Evolutionary conservation across 2,329 filamentous ascomycete genomes (phyloP).

Genomic region (Apiospora pterosperma): DNA sequence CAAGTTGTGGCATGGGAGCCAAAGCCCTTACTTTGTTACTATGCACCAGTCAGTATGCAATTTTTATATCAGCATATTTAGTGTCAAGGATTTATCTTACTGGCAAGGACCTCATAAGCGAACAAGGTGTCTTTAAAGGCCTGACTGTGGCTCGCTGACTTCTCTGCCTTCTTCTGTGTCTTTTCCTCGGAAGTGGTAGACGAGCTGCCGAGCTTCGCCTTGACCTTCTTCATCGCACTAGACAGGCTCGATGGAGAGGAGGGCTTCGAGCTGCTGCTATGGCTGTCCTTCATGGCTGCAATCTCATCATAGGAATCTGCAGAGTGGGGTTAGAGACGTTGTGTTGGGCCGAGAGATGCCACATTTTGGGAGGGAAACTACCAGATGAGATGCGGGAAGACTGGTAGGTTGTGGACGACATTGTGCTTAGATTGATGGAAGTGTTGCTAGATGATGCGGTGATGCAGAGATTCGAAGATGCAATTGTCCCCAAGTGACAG

Average conservation of each 20-base stretch:
- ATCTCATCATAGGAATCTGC: not conserved
- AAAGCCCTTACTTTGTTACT: not conserved
- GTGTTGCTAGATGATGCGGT: not conserved
- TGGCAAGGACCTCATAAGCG: not conserved
- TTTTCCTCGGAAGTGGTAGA: not conserved
- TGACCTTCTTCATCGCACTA: not conserved
- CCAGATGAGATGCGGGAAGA: constrained; percentile 1
- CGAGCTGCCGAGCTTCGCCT: not conserved
- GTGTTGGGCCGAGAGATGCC: not conserved
- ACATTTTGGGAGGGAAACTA: not conserved
- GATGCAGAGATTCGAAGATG: not conserved
- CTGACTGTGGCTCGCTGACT: not conserved
- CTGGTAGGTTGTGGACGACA: not conserved
- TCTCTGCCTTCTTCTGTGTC: not conserved
- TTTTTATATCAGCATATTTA: not conserved
- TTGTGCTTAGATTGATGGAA: not conserved
- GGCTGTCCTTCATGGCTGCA: not conserved
- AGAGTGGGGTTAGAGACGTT: not conserved
- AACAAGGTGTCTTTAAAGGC: not conserved
- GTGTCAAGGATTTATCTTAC: not conserved
- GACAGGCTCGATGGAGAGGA: not conserved
- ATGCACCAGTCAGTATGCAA: not conserved
- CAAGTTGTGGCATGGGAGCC: too few species aligned
- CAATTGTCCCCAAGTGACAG: not conserved
- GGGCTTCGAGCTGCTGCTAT: not conserved